A percentile compares a stretch with the other conserved stretches of the same genome.
Conservation (phyloP, 2,329 filamentous ascomycete species). For the Alternaria gansuensis region DNA sequence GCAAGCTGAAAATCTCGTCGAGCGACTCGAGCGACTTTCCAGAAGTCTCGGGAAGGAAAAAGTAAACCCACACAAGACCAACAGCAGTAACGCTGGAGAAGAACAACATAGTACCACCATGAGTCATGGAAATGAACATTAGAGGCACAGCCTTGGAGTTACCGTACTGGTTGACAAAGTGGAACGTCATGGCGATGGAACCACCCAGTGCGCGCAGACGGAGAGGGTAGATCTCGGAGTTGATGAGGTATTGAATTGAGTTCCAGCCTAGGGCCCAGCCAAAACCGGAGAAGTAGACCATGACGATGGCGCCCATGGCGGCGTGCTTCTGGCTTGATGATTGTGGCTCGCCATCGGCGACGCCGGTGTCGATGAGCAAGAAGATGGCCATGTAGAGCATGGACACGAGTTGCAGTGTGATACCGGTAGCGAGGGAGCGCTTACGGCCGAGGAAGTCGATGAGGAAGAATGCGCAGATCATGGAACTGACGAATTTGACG, state of each 20-base stretch:
- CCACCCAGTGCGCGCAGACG: constrained; percentile 75
- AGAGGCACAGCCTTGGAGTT: constrained; percentile 76
- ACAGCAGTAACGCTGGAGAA: constrained; percentile 74
- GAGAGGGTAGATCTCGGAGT: constrained; percentile 79
- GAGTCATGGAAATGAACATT: constrained; percentile 71
- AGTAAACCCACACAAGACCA: constrained; percentile 74
- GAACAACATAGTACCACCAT: constrained; percentile 78
- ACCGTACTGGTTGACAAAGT: constrained; percentile 82
- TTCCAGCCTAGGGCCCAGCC: constrained; percentile 67
- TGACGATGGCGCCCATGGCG: constrained; percentile 70
- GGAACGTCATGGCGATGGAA: constrained; percentile 77
- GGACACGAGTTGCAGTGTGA: constrained; percentile 59
- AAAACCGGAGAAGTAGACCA: constrained; percentile 66
- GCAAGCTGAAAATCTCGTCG: constrained; percentile 74
- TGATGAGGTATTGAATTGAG: constrained; percentile 79
- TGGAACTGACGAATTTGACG: constrained; percentile 72
- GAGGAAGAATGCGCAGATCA: constrained; percentile 78
- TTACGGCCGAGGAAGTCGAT: constrained; percentile 83
- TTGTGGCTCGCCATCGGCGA: constrained; percentile 60
- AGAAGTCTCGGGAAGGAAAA: constrained; percentile 76
- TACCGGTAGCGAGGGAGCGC: constrained; percentile 60
- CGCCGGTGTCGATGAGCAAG: constrained; percentile 67
- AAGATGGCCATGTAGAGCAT: constrained; percentile 66
- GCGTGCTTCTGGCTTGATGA: constrained; percentile 62
- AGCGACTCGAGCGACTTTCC: constrained; percentile 72